Percentiles rank a stretch among this genome's conserved stretches.
Conservation (phyloP, 805 yeast genomes). For the Komagataella mondaviorum region DNA sequence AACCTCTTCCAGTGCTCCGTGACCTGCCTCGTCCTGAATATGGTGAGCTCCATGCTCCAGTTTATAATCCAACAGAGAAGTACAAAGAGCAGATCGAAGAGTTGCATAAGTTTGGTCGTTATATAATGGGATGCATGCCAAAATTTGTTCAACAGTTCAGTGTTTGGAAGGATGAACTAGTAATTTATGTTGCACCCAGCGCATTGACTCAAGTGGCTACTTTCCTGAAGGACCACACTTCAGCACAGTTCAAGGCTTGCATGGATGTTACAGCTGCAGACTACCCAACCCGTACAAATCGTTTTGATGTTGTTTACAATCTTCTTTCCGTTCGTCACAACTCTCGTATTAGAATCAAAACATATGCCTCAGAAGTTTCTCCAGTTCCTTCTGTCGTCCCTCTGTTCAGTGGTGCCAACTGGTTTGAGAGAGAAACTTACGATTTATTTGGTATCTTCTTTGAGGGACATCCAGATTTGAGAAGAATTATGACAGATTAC, state of each 20-base stretch:
- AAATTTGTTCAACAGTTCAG: slow-evolving; percentile 72
- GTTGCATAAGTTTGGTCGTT: slow-evolving; percentile 70
- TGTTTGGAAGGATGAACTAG: slow-evolving; percentile 86
- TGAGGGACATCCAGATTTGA: slow-evolving; percentile 80
- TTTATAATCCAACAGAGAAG: slow-evolving; percentile 69
- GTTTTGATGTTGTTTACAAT: slow-evolving; percentile 83
- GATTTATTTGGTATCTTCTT: slow-evolving; percentile 82
- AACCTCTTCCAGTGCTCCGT: not conserved
- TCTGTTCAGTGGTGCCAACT: slow-evolving; percentile 68
- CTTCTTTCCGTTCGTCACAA: slow-evolving; percentile 70
- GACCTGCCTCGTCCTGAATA: slow-evolving; percentile 1
- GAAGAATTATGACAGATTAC: slow-evolving; percentile 84
- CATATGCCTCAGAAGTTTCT: slow-evolving; percentile 72
- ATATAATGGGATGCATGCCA: slow-evolving; percentile 66
- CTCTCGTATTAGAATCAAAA: slow-evolving; percentile 79
- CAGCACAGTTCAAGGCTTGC: slow-evolving; percentile 67
- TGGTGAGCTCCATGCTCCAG: slow-evolving; percentile 25
- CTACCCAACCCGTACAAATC: slow-evolving; percentile 69
- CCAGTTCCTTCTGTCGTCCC: slow-evolving; percentile 73
- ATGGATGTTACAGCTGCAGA: slow-evolving; percentile 82
- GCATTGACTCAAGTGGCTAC: slow-evolving; percentile 60
- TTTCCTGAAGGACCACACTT: slow-evolving; percentile 65
- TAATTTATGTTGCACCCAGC: slow-evolving; percentile 60
- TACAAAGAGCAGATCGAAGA: slow-evolving; percentile 55
- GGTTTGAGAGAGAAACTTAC: slow-evolving; percentile 86